Conservation (phyloP, 2,329 filamentous ascomycete genomes). For the Epichloe brachyelytri region DNA sequence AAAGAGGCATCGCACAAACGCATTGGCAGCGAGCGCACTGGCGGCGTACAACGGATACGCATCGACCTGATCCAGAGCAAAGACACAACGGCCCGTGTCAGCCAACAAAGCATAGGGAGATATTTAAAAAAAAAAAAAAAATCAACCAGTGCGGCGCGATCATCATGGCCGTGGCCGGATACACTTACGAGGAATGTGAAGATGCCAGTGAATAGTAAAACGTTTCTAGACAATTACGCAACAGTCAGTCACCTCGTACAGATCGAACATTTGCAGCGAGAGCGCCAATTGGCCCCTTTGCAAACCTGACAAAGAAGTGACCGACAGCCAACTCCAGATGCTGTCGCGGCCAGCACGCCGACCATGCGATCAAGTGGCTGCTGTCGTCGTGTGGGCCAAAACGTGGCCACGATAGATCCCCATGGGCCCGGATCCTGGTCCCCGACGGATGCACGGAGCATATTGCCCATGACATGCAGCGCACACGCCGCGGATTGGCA, state of each 20-base stretch:
- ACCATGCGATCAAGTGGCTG: not conserved
- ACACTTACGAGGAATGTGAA: slow-evolving; percentile 75
- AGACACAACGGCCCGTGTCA: not conserved
- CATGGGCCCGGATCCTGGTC: not conserved
- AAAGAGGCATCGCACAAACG: slow-evolving; percentile 65
- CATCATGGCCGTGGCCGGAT: too few species aligned
- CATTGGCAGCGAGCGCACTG: slow-evolving; percentile 71
- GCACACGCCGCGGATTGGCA: not conserved
- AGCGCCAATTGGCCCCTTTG: not conserved
- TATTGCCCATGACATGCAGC: not conserved
- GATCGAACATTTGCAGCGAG: not conserved
- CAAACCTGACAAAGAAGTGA: slow-evolving; percentile 20
- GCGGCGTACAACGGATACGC: slow-evolving; percentile 66
- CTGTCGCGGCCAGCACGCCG: not conserved
- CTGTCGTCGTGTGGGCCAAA: not conserved
- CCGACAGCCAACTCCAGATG: slow-evolving; percentile 10
- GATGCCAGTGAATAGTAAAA: slow-evolving; percentile 70
- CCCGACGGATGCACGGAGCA: not conserved
- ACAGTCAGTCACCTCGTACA: slow-evolving; percentile 14
- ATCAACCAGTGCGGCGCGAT: not conserved
- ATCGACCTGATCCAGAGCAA: slow-evolving; percentile 39
- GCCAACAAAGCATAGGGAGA: not conserved
- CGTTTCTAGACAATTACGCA: slow-evolving; percentile 35
- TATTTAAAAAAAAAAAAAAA: not conserved
- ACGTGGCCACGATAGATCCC: slow-evolving; percentile 5